These are phyloP conservation scores for Chlamydomonas sp. DNA, from an alignment of 139 green algal species.

Conservation along the genomic window DNA sequence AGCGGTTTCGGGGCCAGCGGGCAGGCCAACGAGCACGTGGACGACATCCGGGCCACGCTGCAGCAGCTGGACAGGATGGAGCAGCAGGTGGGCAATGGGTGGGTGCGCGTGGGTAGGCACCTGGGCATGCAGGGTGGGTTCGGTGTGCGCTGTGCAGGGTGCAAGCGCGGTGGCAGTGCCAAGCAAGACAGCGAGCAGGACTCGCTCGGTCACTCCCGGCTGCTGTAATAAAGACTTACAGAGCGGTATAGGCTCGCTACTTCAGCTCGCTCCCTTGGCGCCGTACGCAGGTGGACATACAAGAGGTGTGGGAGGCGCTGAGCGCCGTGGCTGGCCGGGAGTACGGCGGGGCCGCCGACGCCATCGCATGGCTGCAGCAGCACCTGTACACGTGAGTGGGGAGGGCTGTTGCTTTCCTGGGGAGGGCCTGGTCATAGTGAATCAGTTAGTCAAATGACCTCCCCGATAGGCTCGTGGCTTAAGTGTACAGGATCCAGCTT, in stretches of 20 bases:
- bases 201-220: not conserved
- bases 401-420: not conserved
- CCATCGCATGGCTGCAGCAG: conserved; percentile 8
- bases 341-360: not conserved
- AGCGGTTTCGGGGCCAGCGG: conserved; percentile 12
- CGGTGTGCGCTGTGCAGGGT: not conserved
- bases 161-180: no score
- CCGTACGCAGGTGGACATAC: not conserved
- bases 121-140: no score
- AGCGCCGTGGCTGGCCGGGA: conserved; percentile 1
- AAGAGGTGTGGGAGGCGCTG: not conserved
- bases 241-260: no score
- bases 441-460: not conserved
- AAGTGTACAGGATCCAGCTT: not conserved
- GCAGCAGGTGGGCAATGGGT: not conserved
- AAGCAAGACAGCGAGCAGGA: no score
- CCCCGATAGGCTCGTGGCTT: not conserved
- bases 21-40: not conserved
- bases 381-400: conserved; percentile 20
- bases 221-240: not conserved
- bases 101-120: not conserved
- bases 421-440: not conserved
- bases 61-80: not conserved
- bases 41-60: not conserved
- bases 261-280: not conserved